Conservation (phyloP, 768 basidiomycete species). For the Mycena belliarum region DNA sequence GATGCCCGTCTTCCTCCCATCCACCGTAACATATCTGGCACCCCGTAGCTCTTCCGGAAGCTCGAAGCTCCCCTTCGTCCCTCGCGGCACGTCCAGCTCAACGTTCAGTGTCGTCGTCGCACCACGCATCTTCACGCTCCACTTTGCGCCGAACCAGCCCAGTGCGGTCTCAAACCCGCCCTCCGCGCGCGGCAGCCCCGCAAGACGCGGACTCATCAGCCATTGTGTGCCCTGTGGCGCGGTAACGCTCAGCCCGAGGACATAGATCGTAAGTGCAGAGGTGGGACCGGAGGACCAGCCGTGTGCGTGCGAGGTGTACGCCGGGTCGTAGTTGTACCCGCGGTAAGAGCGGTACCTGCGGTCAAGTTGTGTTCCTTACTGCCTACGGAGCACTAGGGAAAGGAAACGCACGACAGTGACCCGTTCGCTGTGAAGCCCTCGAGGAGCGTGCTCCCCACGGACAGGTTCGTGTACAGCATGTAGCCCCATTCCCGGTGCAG, state of each 20-base stretch:
- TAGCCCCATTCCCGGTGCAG: conserved; percentile 51
- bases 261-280: conserved; percentile 47
- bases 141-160: conserved; percentile 47
- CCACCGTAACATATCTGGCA: too few species aligned
- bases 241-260: conserved; percentile 45
- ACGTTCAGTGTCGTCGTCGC: conserved; percentile 24
- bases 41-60: too few species aligned
- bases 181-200: conserved; percentile 41
- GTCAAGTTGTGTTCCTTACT: too few species aligned
- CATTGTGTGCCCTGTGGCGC: conserved; percentile 42
- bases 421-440: conserved; percentile 52
- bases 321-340: conserved; percentile 47
- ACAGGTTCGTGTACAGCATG: conserved; percentile 47
- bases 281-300: conserved; percentile 50
- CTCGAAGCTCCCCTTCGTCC: too few species aligned
- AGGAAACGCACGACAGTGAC: conserved; percentile 44
- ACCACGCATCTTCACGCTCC: conserved; percentile 30
- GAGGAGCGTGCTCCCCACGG: conserved; percentile 40
- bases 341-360: conserved; percentile 44
- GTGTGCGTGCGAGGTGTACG: conserved; percentile 49
- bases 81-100: too few species aligned
- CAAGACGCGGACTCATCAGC: conserved; percentile 43
- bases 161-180: conserved; percentile 48
- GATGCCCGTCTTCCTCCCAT: too few species aligned
- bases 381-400: too few species aligned